Percentiles rank a stretch among this genome's conserved stretches.
Conservation (phyloP, 495 filamentous ascomycete genomes). For the Xylaria acuta region DNA sequence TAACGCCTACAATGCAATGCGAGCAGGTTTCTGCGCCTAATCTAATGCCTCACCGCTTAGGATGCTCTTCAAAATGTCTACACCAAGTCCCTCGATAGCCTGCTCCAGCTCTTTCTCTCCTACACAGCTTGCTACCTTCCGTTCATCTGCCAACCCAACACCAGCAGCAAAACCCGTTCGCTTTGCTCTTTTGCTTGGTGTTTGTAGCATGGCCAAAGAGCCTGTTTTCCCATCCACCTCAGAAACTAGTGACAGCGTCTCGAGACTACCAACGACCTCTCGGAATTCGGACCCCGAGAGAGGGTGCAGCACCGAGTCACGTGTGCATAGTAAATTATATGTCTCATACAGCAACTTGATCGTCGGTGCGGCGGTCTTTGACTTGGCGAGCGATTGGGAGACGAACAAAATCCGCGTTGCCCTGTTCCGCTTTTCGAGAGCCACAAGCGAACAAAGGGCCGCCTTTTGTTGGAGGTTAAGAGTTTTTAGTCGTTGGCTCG, state of each 20-base stretch:
- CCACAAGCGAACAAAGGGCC: slow-evolving; percentile 83
- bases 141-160: slow-evolving; percentile 62
- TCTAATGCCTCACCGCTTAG: slow-evolving; percentile 59
- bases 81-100: slow-evolving; percentile 72
- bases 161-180: slow-evolving; percentile 48
- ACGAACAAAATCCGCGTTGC: slow-evolving; percentile 47
- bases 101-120: slow-evolving; percentile 76
- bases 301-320: slow-evolving; percentile 83
- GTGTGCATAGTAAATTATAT: slow-evolving; percentile 80
- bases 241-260: slow-evolving; percentile 81
- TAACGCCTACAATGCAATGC: slow-evolving; percentile 36
- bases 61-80: slow-evolving; percentile 60
- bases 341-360: slow-evolving; percentile 78
- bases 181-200: slow-evolving; percentile 63
- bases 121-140: slow-evolving; percentile 75
- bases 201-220: slow-evolving; percentile 62
- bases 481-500: slow-evolving; percentile 78
- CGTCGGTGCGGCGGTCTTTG: slow-evolving; percentile 64
- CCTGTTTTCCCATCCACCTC: slow-evolving; percentile 76
- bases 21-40: slow-evolving; percentile 29
- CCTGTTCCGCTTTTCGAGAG: slow-evolving; percentile 72
- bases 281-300: slow-evolving; percentile 89
- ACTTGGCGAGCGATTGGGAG: slow-evolving; percentile 51
- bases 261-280: slow-evolving; percentile 88
- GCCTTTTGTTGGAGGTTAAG: slow-evolving; percentile 98